phyloP scores from a whole-genome alignment of 2,329 filamentous ascomycete genomes.

The Ascochyta clinopodiicola region DNA sequence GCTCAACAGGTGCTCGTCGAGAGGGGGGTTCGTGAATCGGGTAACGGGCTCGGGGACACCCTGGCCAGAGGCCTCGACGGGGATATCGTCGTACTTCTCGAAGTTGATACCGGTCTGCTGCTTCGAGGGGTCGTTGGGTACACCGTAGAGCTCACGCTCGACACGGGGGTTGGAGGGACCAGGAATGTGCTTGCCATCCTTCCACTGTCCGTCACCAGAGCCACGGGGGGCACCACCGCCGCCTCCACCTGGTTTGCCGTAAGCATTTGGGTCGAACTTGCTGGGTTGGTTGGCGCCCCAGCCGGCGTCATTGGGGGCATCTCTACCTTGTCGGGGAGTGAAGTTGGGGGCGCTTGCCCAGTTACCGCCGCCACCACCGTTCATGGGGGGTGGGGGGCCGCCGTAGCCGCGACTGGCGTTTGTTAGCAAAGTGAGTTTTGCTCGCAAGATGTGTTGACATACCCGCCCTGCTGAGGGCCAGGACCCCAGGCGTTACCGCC shows the following conservation, averaged over 20 bases:
- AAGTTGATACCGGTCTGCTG: slow-evolving; percentile 99
- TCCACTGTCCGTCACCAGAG: slow-evolving; percentile 95
- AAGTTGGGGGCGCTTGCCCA: slow-evolving; percentile 67
- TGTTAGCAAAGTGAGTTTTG: slow-evolving; percentile 25
- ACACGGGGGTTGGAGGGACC: slow-evolving; percentile 86
- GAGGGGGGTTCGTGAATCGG: slow-evolving; percentile 89
- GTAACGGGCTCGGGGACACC: slow-evolving; percentile 92
- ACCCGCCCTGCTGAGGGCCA: slow-evolving; percentile 24
- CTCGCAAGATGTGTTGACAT: slow-evolving; percentile 21
- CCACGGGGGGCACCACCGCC: slow-evolving; percentile 70
- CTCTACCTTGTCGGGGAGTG: slow-evolving; percentile 54
- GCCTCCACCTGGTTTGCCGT: slow-evolving; percentile 61
- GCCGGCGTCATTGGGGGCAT: slow-evolving; percentile 44
- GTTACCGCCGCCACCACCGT: slow-evolving; percentile 61
- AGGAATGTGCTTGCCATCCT: slow-evolving; percentile 93
- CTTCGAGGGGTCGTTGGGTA: slow-evolving; percentile 89
- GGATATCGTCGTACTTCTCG: slow-evolving; percentile 99
- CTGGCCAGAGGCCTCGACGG: slow-evolving; percentile 93
- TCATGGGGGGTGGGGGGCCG: slow-evolving; percentile 47
- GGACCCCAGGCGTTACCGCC: slow-evolving; percentile 70
- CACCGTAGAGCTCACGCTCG: slow-evolving; percentile 95
- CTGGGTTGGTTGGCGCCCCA: slow-evolving; percentile 50
- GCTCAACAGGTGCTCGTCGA: slow-evolving; percentile 89
- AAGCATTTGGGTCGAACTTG: slow-evolving; percentile 68
- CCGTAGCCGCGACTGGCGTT: slow-evolving; percentile 37